Conservation (phyloP, 2,329 filamentous ascomycete genomes). For the Dactylella cylindrospora region DNA sequence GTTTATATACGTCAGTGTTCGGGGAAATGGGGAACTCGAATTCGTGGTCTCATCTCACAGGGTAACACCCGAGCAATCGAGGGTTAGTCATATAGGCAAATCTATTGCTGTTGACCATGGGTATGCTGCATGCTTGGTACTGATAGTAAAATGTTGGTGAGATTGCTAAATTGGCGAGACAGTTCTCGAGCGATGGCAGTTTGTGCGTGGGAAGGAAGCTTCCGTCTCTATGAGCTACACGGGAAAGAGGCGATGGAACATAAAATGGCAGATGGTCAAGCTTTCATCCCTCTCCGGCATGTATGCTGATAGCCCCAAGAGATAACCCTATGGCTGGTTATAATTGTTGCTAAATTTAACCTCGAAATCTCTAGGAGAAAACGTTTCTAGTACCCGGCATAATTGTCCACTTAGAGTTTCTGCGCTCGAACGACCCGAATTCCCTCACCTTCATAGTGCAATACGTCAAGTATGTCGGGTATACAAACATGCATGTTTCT, state of each 20-base stretch:
- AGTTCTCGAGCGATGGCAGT: slow-evolving; percentile 50
- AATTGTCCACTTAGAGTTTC: slow-evolving; percentile 28
- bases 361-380: slow-evolving; percentile 26
- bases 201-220: slow-evolving; percentile 47
- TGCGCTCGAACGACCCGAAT: slow-evolving; percentile 23
- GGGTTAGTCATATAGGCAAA: slow-evolving; percentile 62
- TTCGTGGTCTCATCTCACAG: slow-evolving; percentile 65
- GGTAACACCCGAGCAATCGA: slow-evolving; percentile 60
- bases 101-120: slow-evolving; percentile 77
- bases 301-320: slow-evolving; percentile 9
- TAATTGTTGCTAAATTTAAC: slow-evolving; percentile 4
- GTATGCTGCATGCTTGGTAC: too few relatives aligned
- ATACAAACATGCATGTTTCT: neutral
- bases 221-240: slow-evolving; percentile 46
- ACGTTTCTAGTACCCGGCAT: slow-evolving; percentile 39
- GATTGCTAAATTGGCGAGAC: neutral
- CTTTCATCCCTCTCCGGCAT: slow-evolving; percentile 37
- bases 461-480: slow-evolving; percentile 25
- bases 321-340: neutral
- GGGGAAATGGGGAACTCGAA: slow-evolving; percentile 55
- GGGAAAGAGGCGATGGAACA: slow-evolving; percentile 21
- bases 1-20: slow-evolving; percentile 69
- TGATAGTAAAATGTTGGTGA: too few relatives aligned
- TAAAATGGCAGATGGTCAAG: slow-evolving; percentile 52
- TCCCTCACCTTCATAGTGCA: slow-evolving; percentile 28